phyloP scores from a whole-genome alignment of 2,329 filamentous ascomycete genomes.

The Colletotrichum tofieldiae region DNA sequence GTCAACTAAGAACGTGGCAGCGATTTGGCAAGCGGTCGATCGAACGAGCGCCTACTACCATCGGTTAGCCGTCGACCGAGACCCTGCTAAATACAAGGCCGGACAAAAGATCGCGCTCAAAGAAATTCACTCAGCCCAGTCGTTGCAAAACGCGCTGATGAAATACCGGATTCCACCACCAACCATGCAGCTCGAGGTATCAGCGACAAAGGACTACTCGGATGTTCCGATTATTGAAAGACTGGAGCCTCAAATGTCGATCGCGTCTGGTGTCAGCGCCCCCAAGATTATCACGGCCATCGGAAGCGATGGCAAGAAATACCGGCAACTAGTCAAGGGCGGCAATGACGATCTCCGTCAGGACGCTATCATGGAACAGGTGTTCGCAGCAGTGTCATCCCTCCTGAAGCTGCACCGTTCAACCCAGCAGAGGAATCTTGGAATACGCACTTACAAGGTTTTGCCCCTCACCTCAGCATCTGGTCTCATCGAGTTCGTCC shows the following conservation, averaged over 20 bases:
- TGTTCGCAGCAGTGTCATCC: constrained; percentile 95
- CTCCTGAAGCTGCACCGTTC: constrained; percentile 88
- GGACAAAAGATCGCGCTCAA: constrained; percentile 76
- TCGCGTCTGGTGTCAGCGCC: constrained; percentile 91
- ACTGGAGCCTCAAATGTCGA: constrained; percentile 83
- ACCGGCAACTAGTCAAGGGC: constrained; percentile 95
- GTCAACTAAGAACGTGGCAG: constrained; percentile 64
- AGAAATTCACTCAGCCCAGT: constrained; percentile 74
- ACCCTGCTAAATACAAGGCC: constrained; percentile 76
- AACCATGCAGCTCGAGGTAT: constrained; percentile 87
- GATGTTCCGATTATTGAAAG: constrained; percentile 80
- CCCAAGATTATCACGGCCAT: constrained; percentile 93
- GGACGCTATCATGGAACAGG: constrained; percentile 99
- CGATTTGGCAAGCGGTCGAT: constrained; percentile 80
- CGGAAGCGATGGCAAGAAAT: constrained; percentile 82
- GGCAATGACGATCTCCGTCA: constrained; percentile 97
- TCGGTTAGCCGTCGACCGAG: constrained; percentile 75
- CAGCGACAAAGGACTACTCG: constrained; percentile 81
- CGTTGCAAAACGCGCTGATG: constrained; percentile 74
- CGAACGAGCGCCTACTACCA: constrained; percentile 80
- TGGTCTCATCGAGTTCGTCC: constrained; percentile 97
- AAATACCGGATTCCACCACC: constrained; percentile 86
- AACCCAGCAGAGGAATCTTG: constrained; percentile 89
- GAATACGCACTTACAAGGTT: constrained; percentile 97
- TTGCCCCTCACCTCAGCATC: constrained; percentile 87